These are phyloP conservation scores for Sugiyamaella valdiviana DNA, from an alignment of 805 yeast genomes.

Conservation along the genomic window DNA sequence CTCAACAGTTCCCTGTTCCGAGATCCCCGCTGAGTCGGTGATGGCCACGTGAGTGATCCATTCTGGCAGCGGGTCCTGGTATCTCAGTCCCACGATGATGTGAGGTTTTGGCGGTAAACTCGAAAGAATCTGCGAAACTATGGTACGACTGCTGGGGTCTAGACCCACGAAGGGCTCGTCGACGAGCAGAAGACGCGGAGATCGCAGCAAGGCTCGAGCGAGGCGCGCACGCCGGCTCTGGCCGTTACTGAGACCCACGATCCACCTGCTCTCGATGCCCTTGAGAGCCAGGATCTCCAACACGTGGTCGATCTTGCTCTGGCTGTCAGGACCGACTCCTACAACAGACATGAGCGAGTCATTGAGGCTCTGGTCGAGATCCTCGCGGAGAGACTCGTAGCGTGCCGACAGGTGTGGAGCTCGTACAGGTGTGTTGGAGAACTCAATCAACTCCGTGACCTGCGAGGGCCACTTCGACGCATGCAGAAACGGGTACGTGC, in stretches of 20 bases:
- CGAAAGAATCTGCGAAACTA: conserved; percentile 51
- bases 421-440: conserved; percentile 39
- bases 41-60: conserved; percentile 75
- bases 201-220: conserved; percentile 61
- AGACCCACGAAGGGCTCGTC: conserved; percentile 93
- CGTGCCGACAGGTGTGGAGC: conserved; percentile 80
- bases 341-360: conserved; percentile 43
- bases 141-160: conserved; percentile 63
- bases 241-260: conserved; percentile 85
- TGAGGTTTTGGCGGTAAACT: conserved; percentile 43
- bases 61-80: conserved; percentile 66
- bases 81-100: conserved; percentile 67
- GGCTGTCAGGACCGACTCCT: conserved; percentile 23
- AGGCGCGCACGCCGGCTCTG: conserved; percentile 87
- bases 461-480: conserved; percentile 41
- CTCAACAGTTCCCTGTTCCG: conserved; percentile 41
- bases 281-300: conserved; percentile 47
- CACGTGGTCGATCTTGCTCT: conserved; percentile 38
- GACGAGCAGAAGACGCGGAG: conserved; percentile 61
- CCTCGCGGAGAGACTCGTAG: conserved; percentile 82
- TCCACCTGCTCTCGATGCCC: conserved; percentile 64
- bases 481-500: conserved; percentile 50
- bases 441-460: conserved; percentile 40
- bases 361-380: conserved; percentile 64
- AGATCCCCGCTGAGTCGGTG: conserved; percentile 51